Evolutionary conservation across 1,284 basidiomycete genomes (phyloP).

Genomic region (Porodaedalea pini): DNA sequence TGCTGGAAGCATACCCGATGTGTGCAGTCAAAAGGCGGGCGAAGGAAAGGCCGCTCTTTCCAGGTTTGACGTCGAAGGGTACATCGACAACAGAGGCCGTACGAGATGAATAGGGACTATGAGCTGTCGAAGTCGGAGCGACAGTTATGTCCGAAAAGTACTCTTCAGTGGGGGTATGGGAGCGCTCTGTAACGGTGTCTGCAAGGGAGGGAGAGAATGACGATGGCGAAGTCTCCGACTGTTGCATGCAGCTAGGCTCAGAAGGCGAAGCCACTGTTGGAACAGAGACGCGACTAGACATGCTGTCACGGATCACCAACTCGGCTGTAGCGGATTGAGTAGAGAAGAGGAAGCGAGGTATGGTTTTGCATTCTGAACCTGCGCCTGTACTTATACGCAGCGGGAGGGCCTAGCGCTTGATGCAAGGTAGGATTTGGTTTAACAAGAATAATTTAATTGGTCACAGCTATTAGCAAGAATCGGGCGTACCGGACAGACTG

Average conservation of each 20-base stretch:
- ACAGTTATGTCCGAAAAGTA: background rate
- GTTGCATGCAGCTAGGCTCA: background rate
- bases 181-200: background rate
- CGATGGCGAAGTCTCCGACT: background rate
- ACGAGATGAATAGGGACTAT: slow-evolving; percentile 12
- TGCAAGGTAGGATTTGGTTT: slow-evolving; percentile 1
- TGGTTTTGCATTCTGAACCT: background rate
- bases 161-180: background rate
- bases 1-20: slow-evolving; percentile 29
- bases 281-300: background rate
- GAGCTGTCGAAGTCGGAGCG: background rate
- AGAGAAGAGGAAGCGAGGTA: slow-evolving; percentile 8
- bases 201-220: background rate
- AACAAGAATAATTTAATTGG: slow-evolving; percentile 3
- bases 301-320: background rate
- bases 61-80: background rate
- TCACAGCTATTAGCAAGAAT: slow-evolving; percentile 12
- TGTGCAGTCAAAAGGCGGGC: slow-evolving; percentile 29
- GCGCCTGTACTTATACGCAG: slow-evolving; percentile 13
- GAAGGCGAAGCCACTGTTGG: background rate
- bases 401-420: slow-evolving; percentile 8
- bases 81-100: slow-evolving; percentile 12
- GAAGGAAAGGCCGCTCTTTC: slow-evolving; percentile 22
- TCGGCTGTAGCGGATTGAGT: background rate
- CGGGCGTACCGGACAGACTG: slow-evolving; percentile 16